These are phyloP conservation scores for Fusarium continuum DNA, from an alignment of 2,329 filamentous ascomycete genomes.

Conservation along the genomic window DNA sequence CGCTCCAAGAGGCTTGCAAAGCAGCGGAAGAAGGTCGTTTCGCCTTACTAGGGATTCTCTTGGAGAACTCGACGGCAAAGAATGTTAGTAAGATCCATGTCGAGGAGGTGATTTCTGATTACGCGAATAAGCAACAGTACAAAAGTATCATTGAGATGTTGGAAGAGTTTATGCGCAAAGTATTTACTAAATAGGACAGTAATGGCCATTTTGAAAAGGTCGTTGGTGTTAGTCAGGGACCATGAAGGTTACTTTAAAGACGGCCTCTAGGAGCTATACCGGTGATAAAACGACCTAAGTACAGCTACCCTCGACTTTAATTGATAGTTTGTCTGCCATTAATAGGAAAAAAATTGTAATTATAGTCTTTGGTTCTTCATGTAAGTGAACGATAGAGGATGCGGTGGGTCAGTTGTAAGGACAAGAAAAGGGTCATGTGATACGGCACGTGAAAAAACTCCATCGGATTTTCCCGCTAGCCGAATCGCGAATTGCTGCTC, in stretches of 20 bases:
- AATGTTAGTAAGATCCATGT: not conserved
- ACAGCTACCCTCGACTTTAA: rapidly evolving
- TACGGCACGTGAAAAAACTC: slow-evolving; percentile 41
- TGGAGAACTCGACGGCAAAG: not conserved
- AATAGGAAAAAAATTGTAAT: not conserved
- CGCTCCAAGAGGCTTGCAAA: slow-evolving; percentile 6
- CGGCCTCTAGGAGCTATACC: not conserved
- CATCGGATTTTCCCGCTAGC: slow-evolving; percentile 54
- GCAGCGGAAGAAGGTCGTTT: not conserved
- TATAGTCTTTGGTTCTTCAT: no score
- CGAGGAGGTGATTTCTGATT: not conserved
- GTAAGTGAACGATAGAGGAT: not conserved
- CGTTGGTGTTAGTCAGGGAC: not conserved
- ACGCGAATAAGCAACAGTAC: not conserved
- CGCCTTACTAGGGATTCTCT: slow-evolving; percentile 1
- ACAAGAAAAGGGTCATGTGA: slow-evolving; percentile 43
- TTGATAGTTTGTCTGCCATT: no score
- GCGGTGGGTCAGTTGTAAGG: not conserved
- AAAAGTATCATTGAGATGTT: not conserved
- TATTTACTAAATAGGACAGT: not conserved
- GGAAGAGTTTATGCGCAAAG: not conserved
- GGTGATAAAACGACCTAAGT: no score
- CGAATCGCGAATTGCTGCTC: slow-evolving; percentile 53
- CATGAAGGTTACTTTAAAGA: not conserved
- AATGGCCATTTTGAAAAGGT: not conserved